phyloP scores from a whole-genome alignment of 179 eudicot genomes.

The Camellia oleifera region DNA sequence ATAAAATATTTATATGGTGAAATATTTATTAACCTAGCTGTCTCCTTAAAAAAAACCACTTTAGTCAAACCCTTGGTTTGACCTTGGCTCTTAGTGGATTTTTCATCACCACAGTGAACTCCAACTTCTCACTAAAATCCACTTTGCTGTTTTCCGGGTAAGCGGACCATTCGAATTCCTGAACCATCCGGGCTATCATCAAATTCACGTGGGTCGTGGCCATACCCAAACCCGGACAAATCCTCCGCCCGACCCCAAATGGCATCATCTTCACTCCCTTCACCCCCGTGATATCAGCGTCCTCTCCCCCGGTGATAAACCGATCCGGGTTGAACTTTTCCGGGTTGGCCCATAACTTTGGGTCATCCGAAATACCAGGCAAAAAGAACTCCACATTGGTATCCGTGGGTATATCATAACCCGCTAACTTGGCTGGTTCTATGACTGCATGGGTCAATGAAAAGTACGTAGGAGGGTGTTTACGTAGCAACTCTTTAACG shows the following conservation, averaged over 20 bases:
- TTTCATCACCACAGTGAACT: constrained; percentile 92
- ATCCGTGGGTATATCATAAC: constrained; percentile 71
- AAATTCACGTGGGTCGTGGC: constrained; percentile 72
- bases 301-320: constrained; percentile 63
- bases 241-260: constrained; percentile 83
- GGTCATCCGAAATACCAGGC: constrained; percentile 76
- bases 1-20: neutral
- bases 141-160: constrained; percentile 49
- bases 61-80: constrained; percentile 36
- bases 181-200: constrained; percentile 78
- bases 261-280: constrained; percentile 71
- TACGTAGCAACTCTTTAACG: constrained; percentile 69
- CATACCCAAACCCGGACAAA: constrained; percentile 85
- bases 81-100: constrained; percentile 58
- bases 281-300: constrained; percentile 75
- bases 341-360: constrained; percentile 66
- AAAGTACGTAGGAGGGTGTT: constrained; percentile 89
- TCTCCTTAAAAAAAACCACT: neutral
- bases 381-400: constrained; percentile 65
- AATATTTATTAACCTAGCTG: neutral
- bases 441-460: constrained; percentile 76
- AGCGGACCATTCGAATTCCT: constrained; percentile 75
- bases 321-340: constrained; percentile 72
- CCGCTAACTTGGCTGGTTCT: constrained; percentile 66
- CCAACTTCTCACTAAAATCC: constrained; percentile 72